phyloP scores from a whole-genome alignment of 1,284 basidiomycete species.

The Rhizopogon parksii region DNA sequence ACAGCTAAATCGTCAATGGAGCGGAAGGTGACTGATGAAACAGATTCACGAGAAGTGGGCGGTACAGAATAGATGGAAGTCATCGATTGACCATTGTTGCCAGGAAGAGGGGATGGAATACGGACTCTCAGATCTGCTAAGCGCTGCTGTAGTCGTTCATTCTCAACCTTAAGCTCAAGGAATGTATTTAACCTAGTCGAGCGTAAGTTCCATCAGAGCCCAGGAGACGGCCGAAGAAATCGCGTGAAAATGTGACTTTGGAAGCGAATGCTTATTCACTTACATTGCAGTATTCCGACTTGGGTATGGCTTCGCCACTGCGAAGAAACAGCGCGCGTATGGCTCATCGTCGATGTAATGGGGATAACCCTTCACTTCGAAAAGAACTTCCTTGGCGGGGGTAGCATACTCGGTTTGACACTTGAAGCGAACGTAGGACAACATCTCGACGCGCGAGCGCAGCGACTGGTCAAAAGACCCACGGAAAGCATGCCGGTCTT shows the following conservation, averaged over 20 bases:
- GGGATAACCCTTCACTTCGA: conserved; percentile 68
- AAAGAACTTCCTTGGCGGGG: conserved; percentile 46
- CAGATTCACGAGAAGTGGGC: conserved; percentile 10
- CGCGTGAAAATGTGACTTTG: not conserved
- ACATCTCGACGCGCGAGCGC: conserved; percentile 39
- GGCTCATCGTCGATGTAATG: conserved; percentile 41
- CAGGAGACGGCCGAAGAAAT: not conserved
- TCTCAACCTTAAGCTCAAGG: conserved; percentile 72
- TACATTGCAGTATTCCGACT: conserved; percentile 67
- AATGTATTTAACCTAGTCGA: conserved; percentile 62
- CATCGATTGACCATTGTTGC: conserved; percentile 13
- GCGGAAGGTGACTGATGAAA: conserved; percentile 10
- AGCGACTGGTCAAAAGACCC: conserved; percentile 51
- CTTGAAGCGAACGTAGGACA: conserved; percentile 59
- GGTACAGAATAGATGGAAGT: conserved; percentile 16
- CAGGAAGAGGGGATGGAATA: conserved; percentile 15
- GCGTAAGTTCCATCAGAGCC: not conserved
- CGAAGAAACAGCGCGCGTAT: conserved; percentile 55
- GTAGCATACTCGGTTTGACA: conserved; percentile 19
- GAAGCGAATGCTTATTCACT: conserved; percentile 20
- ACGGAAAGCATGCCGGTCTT: conserved; percentile 56
- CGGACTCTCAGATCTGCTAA: conserved; percentile 37
- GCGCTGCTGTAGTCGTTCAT: conserved; percentile 58
- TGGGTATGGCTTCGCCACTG: conserved; percentile 71
- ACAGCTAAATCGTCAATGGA: conserved; percentile 11